Conservation (phyloP, 306 rosid species). For the Arachis stenosperma region DNA sequence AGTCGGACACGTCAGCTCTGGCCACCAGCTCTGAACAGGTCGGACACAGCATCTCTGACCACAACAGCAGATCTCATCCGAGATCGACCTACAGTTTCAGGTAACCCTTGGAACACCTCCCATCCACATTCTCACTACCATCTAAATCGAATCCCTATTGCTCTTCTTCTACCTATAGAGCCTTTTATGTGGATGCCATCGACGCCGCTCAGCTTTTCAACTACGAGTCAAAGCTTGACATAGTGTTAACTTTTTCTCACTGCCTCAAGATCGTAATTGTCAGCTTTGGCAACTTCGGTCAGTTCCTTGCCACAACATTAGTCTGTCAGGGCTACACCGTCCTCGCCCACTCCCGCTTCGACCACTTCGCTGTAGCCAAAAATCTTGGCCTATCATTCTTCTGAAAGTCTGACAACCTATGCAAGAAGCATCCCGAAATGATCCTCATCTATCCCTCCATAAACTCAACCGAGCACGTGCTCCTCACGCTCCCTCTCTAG, state of each 20-base stretch:
- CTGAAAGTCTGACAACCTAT: constrained; percentile 64
- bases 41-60: too few relatives aligned
- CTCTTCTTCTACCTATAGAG: constrained; percentile 13
- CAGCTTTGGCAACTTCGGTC: constrained; percentile 53
- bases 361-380: constrained; percentile 52
- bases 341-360: constrained; percentile 72
- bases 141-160: too few relatives aligned
- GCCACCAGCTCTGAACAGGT: too few relatives aligned
- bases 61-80: too few relatives aligned
- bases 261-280: constrained; percentile 62
- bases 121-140: too few relatives aligned
- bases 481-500: constrained; percentile 64
- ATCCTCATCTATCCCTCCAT: constrained; percentile 71
- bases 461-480: constrained; percentile 61
- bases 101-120: too few relatives aligned
- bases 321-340: constrained; percentile 77
- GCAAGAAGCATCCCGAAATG: constrained; percentile 83
- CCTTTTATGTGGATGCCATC: constrained; percentile 51
- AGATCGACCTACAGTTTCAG: too few relatives aligned
- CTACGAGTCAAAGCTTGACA: constrained; percentile 66
- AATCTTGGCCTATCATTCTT: constrained; percentile 60
- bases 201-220: constrained; percentile 80
- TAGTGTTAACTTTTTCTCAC: constrained; percentile 49
- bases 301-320: constrained; percentile 70
- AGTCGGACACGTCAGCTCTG: too few relatives aligned